These are phyloP conservation scores for Gloeopeniophorella convolvens DNA, from an alignment of 768 basidiomycete species.

Conservation along the genomic window DNA sequence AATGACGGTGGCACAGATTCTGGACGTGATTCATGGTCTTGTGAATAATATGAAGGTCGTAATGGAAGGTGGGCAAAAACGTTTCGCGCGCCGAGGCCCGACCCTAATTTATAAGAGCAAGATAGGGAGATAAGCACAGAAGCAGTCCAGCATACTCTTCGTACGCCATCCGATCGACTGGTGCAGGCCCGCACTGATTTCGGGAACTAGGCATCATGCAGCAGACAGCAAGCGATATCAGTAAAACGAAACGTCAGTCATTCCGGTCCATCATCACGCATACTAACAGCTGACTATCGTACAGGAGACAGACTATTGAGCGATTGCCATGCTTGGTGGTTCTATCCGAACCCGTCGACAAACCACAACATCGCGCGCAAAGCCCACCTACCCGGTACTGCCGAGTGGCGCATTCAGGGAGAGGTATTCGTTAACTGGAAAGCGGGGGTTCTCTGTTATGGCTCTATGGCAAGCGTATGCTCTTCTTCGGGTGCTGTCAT, in stretches of 20 bases:
- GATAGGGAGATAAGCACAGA: no score
- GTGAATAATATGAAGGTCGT: no score
- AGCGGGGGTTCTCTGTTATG: neutral
- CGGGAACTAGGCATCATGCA: no score
- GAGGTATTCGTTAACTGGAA: neutral
- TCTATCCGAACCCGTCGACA: neutral
- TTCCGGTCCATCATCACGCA: no score
- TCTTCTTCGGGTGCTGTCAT: neutral
- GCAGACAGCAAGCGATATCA: neutral
- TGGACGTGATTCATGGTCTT: neutral
- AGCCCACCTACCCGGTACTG: neutral
- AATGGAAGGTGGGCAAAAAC: no score
- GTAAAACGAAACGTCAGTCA: no score
- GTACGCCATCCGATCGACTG: no score
- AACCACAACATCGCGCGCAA: neutral
- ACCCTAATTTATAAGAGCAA: no score
- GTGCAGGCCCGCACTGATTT: no score
- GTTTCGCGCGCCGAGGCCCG: no score
- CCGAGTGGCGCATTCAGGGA: neutral
- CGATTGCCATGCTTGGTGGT: neutral
- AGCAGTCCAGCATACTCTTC: no score
- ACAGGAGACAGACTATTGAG: neutral
- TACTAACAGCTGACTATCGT: no score
- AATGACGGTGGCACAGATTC: neutral
- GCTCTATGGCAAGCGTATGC: slow-evolving; percentile 1